These are phyloP conservation scores for Takakia lepidozioides DNA, from an alignment of 225 moss, liverwort and hornwort genomes.

Conservation along the genomic window DNA sequence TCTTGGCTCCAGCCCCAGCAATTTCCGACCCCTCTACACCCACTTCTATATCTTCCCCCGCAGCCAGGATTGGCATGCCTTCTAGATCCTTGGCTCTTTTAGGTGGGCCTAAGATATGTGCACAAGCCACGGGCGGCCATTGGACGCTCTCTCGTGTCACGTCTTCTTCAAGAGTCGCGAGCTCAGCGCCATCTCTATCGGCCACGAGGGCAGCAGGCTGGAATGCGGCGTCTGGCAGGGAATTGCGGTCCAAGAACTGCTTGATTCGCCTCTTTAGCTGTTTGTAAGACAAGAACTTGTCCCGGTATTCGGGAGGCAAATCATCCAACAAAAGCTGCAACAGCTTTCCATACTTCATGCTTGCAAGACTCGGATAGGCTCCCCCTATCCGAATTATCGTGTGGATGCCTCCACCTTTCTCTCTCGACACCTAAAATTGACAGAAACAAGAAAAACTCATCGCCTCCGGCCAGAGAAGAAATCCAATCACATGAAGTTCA, in stretches of 20 bases:
- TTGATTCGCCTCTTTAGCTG: constrained; percentile 86
- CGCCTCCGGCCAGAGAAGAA: no score
- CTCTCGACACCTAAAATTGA: no score
- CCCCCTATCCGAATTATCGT: no score
- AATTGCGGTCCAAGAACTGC: constrained; percentile 30
- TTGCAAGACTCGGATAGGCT: no score
- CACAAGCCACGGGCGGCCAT: background rate
- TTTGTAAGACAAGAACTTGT: constrained; percentile 80
- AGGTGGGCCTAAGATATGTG: no score
- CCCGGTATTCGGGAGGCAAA: constrained; percentile 44
- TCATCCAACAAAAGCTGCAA: constrained; percentile 44
- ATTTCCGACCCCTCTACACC: constrained; percentile 3
- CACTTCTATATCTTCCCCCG: constrained; percentile 7
- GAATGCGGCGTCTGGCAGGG: constrained; percentile 49
- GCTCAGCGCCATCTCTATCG: constrained; percentile 1
- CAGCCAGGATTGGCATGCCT: background rate
- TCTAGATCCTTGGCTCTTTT: background rate
- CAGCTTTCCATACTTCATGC: constrained; percentile 57
- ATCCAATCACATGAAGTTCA: no score
- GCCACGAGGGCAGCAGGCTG: constrained; percentile 10
- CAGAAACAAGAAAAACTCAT: no score
- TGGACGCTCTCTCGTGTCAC: background rate
- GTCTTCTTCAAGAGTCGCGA: constrained; percentile 8
- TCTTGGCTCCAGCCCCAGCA: constrained; percentile 11
- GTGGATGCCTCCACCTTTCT: no score